Conservation (phyloP, 768 basidiomycete genomes). For the Tephrocybe sp. region DNA sequence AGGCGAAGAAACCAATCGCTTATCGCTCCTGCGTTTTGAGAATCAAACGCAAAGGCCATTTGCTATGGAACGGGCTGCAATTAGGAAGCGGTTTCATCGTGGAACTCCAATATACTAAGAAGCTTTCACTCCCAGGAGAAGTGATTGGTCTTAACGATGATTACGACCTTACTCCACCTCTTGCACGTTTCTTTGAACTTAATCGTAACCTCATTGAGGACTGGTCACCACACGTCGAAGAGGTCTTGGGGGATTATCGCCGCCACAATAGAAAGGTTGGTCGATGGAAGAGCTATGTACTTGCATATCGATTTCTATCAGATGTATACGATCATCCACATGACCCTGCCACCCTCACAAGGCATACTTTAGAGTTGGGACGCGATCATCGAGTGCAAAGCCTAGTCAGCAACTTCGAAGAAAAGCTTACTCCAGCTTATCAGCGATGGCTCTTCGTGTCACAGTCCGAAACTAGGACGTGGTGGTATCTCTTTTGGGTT, state of each 20-base stretch:
- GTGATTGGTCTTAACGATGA: constrained; percentile 66
- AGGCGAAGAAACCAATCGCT: constrained; percentile 44
- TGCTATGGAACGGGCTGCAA: constrained; percentile 51
- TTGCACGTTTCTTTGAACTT: constrained; percentile 63
- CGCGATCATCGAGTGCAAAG: constrained; percentile 54
- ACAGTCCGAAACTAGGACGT: constrained; percentile 48
- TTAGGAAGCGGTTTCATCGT: constrained; percentile 72
- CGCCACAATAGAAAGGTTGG: constrained; percentile 47
- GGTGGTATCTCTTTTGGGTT: constrained; percentile 86
- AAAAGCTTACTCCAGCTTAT: constrained; percentile 49
- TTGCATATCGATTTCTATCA: constrained; percentile 65
- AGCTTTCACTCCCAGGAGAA: constrained; percentile 46
- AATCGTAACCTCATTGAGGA: constrained; percentile 52
- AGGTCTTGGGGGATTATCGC: constrained; percentile 51
- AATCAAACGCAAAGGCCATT: constrained; percentile 53
- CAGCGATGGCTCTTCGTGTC: constrained; percentile 53
- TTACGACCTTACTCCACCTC: constrained; percentile 57
- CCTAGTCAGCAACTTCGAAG: constrained; percentile 45
- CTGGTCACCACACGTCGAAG: constrained; percentile 43
- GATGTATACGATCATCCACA: constrained; percentile 59
- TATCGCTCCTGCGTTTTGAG: constrained; percentile 49
- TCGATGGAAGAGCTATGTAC: constrained; percentile 47
- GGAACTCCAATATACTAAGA: constrained; percentile 54
- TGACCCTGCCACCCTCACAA: constrained; percentile 41
- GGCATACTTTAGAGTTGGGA: constrained; percentile 49